Evolutionary conservation across 2,329 filamentous ascomycete genomes (phyloP).

Genomic region (Neocatenulostroma microsporum): DNA sequence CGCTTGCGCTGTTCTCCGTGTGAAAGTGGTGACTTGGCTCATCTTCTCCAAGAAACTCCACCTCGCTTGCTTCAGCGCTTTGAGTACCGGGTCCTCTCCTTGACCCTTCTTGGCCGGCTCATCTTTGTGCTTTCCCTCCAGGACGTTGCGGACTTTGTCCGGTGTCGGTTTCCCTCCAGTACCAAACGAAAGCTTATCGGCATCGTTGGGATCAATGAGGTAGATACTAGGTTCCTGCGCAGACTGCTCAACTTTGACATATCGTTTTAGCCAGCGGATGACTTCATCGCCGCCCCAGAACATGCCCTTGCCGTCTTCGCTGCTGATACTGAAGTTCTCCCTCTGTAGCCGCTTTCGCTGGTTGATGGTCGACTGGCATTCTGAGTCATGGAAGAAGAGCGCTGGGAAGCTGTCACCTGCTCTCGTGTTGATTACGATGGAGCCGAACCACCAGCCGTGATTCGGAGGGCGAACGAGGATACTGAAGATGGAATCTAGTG

Average conservation of each 20-base stretch:
- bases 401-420: constrained; percentile 90
- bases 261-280: constrained; percentile 78
- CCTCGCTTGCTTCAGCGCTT: constrained; percentile 85
- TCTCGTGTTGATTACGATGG: constrained; percentile 83
- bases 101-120: constrained; percentile 28
- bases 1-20: constrained; percentile 81
- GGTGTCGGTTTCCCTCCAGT: constrained; percentile 46
- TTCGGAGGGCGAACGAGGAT: constrained; percentile 85
- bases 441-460: constrained; percentile 97
- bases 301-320: constrained; percentile 60
- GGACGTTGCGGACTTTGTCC: constrained; percentile 37
- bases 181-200: constrained; percentile 77
- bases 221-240: constrained; percentile 85
- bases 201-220: constrained; percentile 74
- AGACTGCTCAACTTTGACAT: constrained; percentile 74
- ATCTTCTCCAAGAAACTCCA: constrained; percentile 97
- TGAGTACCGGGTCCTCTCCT: constrained; percentile 78
- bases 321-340: constrained; percentile 67
- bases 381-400: constrained; percentile 93
- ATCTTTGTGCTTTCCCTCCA: constrained; percentile 31
- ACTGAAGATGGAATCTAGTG: constrained; percentile 83
- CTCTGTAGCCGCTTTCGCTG: constrained; percentile 80
- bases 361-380: constrained; percentile 90
- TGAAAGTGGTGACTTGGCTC: constrained; percentile 95
- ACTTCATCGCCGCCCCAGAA: constrained; percentile 99